Evolutionary conservation across 2,329 filamentous ascomycete genomes (phyloP).

Genomic region (Colletotrichum cordylinicola): DNA sequence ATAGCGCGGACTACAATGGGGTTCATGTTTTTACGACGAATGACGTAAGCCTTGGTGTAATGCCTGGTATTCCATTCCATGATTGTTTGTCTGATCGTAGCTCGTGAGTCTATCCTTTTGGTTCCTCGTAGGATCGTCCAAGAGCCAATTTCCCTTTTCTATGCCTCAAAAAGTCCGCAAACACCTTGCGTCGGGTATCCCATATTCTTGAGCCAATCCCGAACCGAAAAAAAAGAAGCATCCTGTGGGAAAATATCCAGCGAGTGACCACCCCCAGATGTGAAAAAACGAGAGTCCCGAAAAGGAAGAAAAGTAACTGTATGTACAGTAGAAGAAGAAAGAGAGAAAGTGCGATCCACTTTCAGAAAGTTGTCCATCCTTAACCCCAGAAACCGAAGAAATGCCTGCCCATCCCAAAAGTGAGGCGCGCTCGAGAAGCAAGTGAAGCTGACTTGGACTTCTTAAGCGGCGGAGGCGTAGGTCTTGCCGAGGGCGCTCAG

Average conservation of each 20-base stretch:
- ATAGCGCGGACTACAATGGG: not conserved
- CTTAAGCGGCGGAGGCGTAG: slow-evolving; percentile 46
- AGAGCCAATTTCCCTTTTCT: slow-evolving; percentile 16
- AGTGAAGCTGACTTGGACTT: not conserved
- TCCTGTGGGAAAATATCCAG: slow-evolving; percentile 21
- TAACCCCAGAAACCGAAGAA: not conserved
- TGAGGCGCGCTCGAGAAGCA: not conserved
- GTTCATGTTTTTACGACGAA: not conserved
- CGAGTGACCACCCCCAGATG: slow-evolving; percentile 23
- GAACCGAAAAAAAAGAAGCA: slow-evolving; percentile 11
- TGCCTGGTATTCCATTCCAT: slow-evolving; percentile 20
- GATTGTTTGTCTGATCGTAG: slow-evolving; percentile 22
- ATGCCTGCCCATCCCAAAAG: not conserved
- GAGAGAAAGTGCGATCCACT: not conserved
- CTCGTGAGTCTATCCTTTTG: slow-evolving; percentile 29
- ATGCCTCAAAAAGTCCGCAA: slow-evolving; percentile 18
- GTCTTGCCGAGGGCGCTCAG: slow-evolving; percentile 54
- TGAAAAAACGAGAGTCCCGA: slow-evolving; percentile 19
- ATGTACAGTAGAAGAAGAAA: slow-evolving; percentile 42
- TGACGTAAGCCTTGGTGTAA: not conserved
- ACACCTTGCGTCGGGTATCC: slow-evolving; percentile 21
- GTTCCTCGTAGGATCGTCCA: slow-evolving; percentile 13
- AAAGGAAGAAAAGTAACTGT: slow-evolving; percentile 24
- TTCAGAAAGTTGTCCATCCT: not conserved
- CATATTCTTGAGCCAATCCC: slow-evolving; percentile 9